Evolutionary conservation across 2,329 filamentous ascomycete species (phyloP).

Genomic region (Alternaria angustiovoidea): DNA sequence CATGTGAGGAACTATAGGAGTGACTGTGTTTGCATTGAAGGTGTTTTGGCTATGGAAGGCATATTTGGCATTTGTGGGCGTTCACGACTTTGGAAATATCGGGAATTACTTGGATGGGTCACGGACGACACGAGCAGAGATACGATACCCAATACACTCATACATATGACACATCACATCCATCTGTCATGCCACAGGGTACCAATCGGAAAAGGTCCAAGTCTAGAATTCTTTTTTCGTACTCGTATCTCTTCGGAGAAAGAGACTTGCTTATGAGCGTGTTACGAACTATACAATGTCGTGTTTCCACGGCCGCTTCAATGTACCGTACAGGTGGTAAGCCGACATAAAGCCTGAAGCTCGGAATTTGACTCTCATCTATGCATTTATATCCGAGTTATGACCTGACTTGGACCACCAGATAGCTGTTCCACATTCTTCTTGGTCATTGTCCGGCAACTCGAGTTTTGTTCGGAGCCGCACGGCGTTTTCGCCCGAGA

Average conservation of each 20-base stretch:
- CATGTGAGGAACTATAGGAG: neutral
- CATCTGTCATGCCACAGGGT: neutral
- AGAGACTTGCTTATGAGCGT: neutral
- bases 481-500: neutral
- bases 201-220: neutral
- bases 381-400: neutral
- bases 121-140: neutral
- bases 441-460: too few relatives aligned
- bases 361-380: neutral
- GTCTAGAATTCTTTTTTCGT: neutral
- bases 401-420: neutral
- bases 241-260: neutral
- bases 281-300: neutral
- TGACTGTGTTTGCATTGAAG: constrained; percentile 6
- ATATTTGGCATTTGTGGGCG: constrained; percentile 5
- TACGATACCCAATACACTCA: constrained; percentile 14
- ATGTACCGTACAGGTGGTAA: neutral
- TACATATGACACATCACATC: neutral
- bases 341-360: neutral
- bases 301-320: neutral
- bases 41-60: constrained; percentile 8
- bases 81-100: neutral
- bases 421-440: neutral
- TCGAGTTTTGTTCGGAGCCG: neutral
- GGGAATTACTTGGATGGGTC: neutral